phyloP scores from a whole-genome alignment of 2,329 filamentous ascomycete genomes.

The Teratosphaeria epicoccoides region DNA sequence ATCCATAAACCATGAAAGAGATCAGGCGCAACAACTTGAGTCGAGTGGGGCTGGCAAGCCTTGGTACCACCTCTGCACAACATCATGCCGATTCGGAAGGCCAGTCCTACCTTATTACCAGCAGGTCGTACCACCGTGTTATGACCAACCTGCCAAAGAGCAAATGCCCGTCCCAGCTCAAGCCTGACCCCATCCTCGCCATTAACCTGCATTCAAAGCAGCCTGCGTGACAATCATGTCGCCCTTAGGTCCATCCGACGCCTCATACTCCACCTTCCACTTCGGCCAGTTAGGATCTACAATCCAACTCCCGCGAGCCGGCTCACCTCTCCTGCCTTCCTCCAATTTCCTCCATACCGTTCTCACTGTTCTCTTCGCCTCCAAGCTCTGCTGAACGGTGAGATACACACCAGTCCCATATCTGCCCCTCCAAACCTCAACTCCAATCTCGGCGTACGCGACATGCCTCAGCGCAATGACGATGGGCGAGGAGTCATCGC shows the following conservation, averaged over 20 bases:
- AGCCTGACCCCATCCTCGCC: neutral
- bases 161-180: neutral
- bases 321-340: constrained; percentile 17
- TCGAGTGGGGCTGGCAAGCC: neutral
- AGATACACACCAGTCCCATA: constrained; percentile 25
- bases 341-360: constrained; percentile 24
- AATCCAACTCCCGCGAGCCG: constrained; percentile 20
- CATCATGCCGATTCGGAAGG: neutral
- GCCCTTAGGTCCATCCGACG: neutral
- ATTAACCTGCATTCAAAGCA: neutral
- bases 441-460: constrained; percentile 28
- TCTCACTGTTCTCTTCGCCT: constrained; percentile 15
- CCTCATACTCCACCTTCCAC: constrained; percentile 8
- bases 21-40: neutral
- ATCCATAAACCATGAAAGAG: too few species aligned
- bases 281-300: constrained; percentile 23
- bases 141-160: neutral
- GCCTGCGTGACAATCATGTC: neutral
- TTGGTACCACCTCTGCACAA: neutral
- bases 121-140: neutral
- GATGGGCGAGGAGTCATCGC: constrained; percentile 28
- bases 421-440: constrained; percentile 25
- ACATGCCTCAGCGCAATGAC: constrained; percentile 28
- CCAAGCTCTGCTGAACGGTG: constrained; percentile 10
- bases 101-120: neutral